Evolutionary conservation across 2,329 filamentous ascomycete species (phyloP).

Genomic region (Trichophyton simii): DNA sequence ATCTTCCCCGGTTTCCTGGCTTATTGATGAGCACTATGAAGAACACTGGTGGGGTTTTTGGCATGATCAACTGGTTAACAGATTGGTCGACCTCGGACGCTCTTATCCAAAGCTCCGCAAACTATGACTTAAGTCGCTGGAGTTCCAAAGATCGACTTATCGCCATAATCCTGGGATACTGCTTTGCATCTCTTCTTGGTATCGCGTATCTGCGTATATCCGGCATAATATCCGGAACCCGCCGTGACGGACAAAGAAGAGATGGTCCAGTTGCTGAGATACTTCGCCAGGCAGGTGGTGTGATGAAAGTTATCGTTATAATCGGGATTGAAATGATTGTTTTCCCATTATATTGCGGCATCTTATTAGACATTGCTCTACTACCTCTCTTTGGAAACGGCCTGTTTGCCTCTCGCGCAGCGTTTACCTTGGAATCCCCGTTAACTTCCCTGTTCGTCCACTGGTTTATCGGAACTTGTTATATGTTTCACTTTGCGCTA

Average conservation of each 20-base stretch:
- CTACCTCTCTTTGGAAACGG: slow-evolving; percentile 78
- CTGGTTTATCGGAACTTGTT: slow-evolving; percentile 97
- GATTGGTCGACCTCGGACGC: slow-evolving; percentile 19
- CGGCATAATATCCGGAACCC: slow-evolving; percentile 50
- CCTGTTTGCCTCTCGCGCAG: slow-evolving; percentile 61
- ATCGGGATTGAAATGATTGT: slow-evolving; percentile 99
- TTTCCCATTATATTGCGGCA: slow-evolving; percentile 89
- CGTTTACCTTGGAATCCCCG: slow-evolving; percentile 67
- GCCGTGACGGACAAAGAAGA: slow-evolving; percentile 39
- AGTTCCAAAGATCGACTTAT: slow-evolving; percentile 53
- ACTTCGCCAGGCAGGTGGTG: slow-evolving; percentile 84
- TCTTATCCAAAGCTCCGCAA: slow-evolving; percentile 23
- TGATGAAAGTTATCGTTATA: slow-evolving; percentile 94
- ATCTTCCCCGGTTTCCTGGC: slow-evolving; percentile 9
- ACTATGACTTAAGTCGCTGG: slow-evolving; percentile 56
- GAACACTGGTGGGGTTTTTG: background rate
- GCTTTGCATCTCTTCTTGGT: slow-evolving; percentile 60
- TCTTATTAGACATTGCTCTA: slow-evolving; percentile 77
- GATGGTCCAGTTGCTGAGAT: slow-evolving; percentile 66
- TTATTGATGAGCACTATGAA: slow-evolving; percentile 15
- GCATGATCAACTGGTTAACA: slow-evolving; percentile 18
- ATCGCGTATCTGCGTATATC: slow-evolving; percentile 68
- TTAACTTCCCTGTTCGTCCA: slow-evolving; percentile 91
- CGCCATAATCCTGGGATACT: slow-evolving; percentile 71
- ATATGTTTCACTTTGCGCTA: slow-evolving; percentile 99